Conservation (phyloP, 768 basidiomycete species). For the Mycena epipterygia region DNA sequence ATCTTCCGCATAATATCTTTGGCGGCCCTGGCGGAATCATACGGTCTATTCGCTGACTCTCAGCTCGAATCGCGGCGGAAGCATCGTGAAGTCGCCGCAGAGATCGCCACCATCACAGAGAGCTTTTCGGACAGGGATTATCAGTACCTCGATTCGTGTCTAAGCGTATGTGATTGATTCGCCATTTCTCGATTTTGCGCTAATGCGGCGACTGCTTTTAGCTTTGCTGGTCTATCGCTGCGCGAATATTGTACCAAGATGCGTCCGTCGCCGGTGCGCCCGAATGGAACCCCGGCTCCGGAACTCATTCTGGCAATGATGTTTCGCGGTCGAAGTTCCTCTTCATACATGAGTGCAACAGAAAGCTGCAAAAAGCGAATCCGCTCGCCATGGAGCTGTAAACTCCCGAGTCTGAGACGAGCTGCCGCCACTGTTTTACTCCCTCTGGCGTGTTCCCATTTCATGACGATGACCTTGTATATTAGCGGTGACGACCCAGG, state of each 20-base stretch:
- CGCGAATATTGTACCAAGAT: neutral
- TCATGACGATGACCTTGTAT: too few relatives aligned
- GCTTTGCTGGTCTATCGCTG: constrained; percentile 25
- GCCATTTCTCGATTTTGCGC: neutral
- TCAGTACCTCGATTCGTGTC: constrained; percentile 8
- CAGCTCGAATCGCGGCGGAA: constrained; percentile 14
- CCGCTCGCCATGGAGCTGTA: neutral
- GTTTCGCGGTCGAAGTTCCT: neutral
- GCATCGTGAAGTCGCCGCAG: constrained; percentile 7
- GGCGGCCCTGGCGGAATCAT: constrained; percentile 19
- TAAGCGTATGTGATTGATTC: constrained; percentile 11
- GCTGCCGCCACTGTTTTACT: too few relatives aligned
- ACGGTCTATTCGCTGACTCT: constrained; percentile 22
- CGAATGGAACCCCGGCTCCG: neutral
- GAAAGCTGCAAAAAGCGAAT: constrained; percentile 1
- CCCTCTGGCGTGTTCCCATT: too few relatives aligned
- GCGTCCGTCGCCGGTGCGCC: neutral
- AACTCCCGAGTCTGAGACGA: too few relatives aligned
- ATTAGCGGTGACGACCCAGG: too few relatives aligned
- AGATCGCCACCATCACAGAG: constrained; percentile 15
- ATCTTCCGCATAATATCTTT: neutral
- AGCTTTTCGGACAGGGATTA: constrained; percentile 22
- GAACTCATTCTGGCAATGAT: neutral
- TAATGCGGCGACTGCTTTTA: neutral
- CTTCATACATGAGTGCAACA: too few relatives aligned